Percentiles rank a stretch among this genome's conserved stretches.
phyloP scores from a whole-genome alignment of 139 green algal species.

The Chlorella sorokiniana region DNA sequence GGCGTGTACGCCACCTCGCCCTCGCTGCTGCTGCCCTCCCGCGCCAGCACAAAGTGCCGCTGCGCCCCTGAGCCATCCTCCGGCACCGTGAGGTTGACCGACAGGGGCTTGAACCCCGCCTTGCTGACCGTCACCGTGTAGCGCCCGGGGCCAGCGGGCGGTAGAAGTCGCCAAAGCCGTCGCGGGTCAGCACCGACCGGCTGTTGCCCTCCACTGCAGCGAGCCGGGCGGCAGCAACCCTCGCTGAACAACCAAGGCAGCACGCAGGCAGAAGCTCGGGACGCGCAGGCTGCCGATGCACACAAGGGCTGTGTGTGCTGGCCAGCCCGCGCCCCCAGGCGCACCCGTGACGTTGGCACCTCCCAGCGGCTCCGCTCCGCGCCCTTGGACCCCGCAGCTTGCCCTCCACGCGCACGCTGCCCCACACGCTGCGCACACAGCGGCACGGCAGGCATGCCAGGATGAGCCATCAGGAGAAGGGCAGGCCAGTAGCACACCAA shows the following conservation, averaged over 20 bases:
- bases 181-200: constrained; percentile 22
- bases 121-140: constrained; percentile 59
- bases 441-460: background rate
- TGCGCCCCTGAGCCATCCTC: constrained; percentile 37
- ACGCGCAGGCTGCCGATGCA: background rate
- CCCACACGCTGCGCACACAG: constrained; percentile 26
- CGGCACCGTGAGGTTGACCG: constrained; percentile 31
- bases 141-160: constrained; percentile 69
- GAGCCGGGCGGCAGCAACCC: background rate
- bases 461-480: background rate
- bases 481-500: background rate
- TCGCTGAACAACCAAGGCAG: background rate
- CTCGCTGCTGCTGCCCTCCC: background rate
- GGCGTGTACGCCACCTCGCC: constrained; percentile 3
- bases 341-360: constrained; percentile 27
- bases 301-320: background rate
- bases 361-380: constrained; percentile 30
- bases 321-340: background rate
- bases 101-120: constrained; percentile 35
- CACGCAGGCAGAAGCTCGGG: too few relatives aligned
- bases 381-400: constrained; percentile 33
- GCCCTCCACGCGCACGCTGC: constrained; percentile 16
- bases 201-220: constrained; percentile 55
- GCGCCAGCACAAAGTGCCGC: constrained; percentile 42
- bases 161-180: constrained; percentile 57